A percentile compares a stretch with the other conserved stretches of the same genome.
These are phyloP conservation scores for Dryas drummondii DNA, from an alignment of 306 rosid genomes.

Conservation along the genomic window DNA sequence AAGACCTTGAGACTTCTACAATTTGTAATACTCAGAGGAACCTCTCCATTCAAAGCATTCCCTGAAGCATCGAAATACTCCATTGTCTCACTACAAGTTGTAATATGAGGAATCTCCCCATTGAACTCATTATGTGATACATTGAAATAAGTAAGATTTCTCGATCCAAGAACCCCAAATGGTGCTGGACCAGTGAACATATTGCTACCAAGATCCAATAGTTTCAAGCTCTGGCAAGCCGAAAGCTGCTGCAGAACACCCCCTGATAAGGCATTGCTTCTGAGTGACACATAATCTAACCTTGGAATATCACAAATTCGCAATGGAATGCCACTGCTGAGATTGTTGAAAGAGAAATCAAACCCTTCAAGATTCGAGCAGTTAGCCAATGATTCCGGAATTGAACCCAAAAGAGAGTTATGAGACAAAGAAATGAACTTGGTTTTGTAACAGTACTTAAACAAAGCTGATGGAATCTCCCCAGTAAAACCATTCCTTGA, in stretches of 20 bases:
- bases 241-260: slow-evolving; percentile 47
- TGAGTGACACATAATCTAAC: slow-evolving; percentile 62
- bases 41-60: slow-evolving; percentile 73
- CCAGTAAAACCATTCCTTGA: slow-evolving; percentile 81
- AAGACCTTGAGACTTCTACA: slow-evolving; percentile 73
- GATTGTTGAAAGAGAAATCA: slow-evolving; percentile 88
- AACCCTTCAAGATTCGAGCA: slow-evolving; percentile 87
- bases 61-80: slow-evolving; percentile 79
- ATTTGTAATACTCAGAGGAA: slow-evolving; percentile 70
- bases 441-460: slow-evolving; percentile 69
- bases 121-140: slow-evolving; percentile 59
- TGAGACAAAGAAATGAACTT: slow-evolving; percentile 80
- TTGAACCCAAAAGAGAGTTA: slow-evolving; percentile 63
- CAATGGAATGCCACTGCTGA: slow-evolving; percentile 67
- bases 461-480: slow-evolving; percentile 74
- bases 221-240: slow-evolving; percentile 60
- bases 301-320: slow-evolving; percentile 63
- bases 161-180: slow-evolving; percentile 54
- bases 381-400: slow-evolving; percentile 68
- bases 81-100: slow-evolving; percentile 62
- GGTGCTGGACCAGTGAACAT: slow-evolving; percentile 66
- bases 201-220: slow-evolving; percentile 79
- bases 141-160: slow-evolving; percentile 70
- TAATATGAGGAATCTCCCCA: slow-evolving; percentile 63
- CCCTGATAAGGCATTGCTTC: slow-evolving; percentile 79